A percentile compares a stretch with the other conserved stretches of the same genome.
Evolutionary conservation across 108 stramenopile species (phyloP).

Genomic region (Conticribra weissflogii): DNA sequence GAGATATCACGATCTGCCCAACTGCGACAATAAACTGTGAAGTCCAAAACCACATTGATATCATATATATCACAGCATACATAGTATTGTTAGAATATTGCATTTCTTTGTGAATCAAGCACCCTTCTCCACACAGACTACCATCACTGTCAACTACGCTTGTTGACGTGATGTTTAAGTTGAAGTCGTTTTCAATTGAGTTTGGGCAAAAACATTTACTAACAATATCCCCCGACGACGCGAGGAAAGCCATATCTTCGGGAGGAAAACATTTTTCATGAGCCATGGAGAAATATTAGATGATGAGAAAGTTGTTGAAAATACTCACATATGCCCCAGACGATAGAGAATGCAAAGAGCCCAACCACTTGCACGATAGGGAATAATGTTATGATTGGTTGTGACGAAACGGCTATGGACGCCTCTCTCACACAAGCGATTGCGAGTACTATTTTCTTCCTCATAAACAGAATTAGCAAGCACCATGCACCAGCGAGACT

Average conservation of each 20-base stretch:
- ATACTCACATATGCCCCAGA: constrained; percentile 48
- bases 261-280: too few relatives aligned
- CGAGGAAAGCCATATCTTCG: constrained; percentile 57
- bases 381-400: constrained; percentile 71
- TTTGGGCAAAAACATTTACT: constrained; percentile 17
- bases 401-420: constrained; percentile 67
- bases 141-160: constrained; percentile 38
- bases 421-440: constrained; percentile 79
- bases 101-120: constrained; percentile 28
- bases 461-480: constrained; percentile 64
- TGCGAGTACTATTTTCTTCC: constrained; percentile 77
- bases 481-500: constrained; percentile 53
- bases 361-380: constrained; percentile 63
- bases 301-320: background rate
- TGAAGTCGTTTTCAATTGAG: background rate
- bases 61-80: constrained; percentile 64
- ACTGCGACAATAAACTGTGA: constrained; percentile 87
- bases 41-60: constrained; percentile 92
- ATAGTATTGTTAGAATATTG: constrained; percentile 30
- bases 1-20: constrained; percentile 82
- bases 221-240: constrained; percentile 65
- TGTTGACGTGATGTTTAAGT: background rate
- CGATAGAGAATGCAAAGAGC: constrained; percentile 53
- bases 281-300: too few relatives aligned
- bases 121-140: constrained; percentile 13